Base-by-base conservation (phyloP, 2,329 filamentous ascomycete genomes). In the Neurospora crassa region DNA sequence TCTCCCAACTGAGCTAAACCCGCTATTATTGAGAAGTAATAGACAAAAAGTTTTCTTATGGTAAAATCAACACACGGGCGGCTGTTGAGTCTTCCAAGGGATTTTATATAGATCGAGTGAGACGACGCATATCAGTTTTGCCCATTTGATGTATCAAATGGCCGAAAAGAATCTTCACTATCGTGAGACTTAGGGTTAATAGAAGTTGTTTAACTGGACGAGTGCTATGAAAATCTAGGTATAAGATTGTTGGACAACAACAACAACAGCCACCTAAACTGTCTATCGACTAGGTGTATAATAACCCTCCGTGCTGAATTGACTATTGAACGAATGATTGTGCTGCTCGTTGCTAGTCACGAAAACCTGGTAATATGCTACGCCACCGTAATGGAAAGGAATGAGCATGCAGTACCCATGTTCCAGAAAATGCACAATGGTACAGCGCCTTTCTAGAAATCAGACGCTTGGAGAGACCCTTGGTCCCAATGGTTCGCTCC, bases 401-500 rank as follows among this genome's bases (percentile, higher is more conserved):
- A 37, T 63, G 34, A 63, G 24, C 53, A 63, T 63, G 8, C 34
- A 29, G 8, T 29, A 7, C 24, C 53, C 24, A n/a, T 18, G 16
- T 14, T 63, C 29, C 8, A 47, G 43, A 69, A 41, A 59, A 68
- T 16, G 68, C 41, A 68, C 34, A 45, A 68, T 47, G 43, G 68
- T 59, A 8, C 59, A 68, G 67, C 68, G 34, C 53, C 29, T 12
- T 37, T 47, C 45, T 29, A 67, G 20, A n/a, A 7, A 67, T 42
- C 24, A 67, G 12, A 40, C 37, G 6, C 41, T 40, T 69, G 40
- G n/a, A 69, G 29, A n/a, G 34, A 42, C 40, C 34, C 68, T 69
- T 16, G 7, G 34, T 14, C n/a, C 69, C 40, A 41, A 74, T 42
- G 83, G 83, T 75, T 86, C 84, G 73, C 84, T 86, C 75, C 82